These are phyloP conservation scores for Kwoniella botswanensis DNA, from an alignment of 768 basidiomycete species.

Conservation along the genomic window DNA sequence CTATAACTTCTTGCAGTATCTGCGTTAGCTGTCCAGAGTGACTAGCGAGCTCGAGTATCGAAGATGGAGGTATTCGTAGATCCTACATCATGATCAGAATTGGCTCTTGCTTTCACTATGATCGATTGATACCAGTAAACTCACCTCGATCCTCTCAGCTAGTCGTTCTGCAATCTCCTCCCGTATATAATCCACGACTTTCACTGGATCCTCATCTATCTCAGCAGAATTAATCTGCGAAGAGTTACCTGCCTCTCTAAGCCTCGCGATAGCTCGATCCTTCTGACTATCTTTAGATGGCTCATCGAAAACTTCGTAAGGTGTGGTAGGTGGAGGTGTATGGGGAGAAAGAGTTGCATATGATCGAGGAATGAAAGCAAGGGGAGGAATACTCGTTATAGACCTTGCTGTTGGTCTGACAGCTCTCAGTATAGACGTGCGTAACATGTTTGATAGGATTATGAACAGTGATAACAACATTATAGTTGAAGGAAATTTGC, in stretches of 20 bases:
- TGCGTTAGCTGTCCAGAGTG: slow-evolving; percentile 92
- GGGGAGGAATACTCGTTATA: background rate
- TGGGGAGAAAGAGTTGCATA: slow-evolving; percentile 47
- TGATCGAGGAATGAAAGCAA: slow-evolving; percentile 3
- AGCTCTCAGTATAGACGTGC: background rate
- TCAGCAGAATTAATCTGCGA: background rate
- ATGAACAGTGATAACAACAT: background rate
- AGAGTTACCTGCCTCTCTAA: slow-evolving; percentile 59
- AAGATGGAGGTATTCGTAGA: slow-evolving; percentile 79
- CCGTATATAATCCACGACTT: slow-evolving; percentile 84
- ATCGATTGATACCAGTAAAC: slow-evolving; percentile 2
- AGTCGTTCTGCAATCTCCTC: slow-evolving; percentile 88
- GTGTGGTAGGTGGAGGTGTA: slow-evolving; percentile 62
- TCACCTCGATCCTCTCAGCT: slow-evolving; percentile 85
- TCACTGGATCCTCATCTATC: slow-evolving; percentile 21
- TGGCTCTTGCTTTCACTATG: background rate
- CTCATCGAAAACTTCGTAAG: slow-evolving; percentile 88
- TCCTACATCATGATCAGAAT: slow-evolving; percentile 65
- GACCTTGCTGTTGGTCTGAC: background rate
- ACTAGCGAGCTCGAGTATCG: slow-evolving; percentile 83
- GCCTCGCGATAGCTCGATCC: slow-evolving; percentile 69
- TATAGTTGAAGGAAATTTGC: background rate
- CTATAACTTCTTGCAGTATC: slow-evolving; percentile 62
- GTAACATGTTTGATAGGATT: background rate
- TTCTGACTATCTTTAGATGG: slow-evolving; percentile 75